These are phyloP conservation scores for Kandelia obovata DNA, from an alignment of 345 rosid genomes.

Conservation along the genomic window DNA sequence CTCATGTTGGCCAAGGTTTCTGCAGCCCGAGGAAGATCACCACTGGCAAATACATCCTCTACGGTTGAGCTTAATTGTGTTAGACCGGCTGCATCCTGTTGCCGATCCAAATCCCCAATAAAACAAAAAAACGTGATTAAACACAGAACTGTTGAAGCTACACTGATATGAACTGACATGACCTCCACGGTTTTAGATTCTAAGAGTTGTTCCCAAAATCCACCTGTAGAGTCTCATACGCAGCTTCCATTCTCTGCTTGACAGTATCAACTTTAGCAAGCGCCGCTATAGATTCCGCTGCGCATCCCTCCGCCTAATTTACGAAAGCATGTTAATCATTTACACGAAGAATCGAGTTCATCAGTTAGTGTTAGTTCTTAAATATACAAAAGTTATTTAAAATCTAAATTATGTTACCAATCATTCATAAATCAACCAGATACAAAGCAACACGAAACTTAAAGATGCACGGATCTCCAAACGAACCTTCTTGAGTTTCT, in stretches of 20 bases:
- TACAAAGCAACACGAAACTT: background rate
- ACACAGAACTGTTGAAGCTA: background rate
- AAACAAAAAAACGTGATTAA: background rate
- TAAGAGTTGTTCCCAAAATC: background rate
- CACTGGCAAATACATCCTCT: slow-evolving; percentile 95
- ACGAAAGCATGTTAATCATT: background rate
- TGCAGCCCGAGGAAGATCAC: slow-evolving; percentile 98
- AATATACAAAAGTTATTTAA: no score
- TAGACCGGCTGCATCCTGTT: slow-evolving; percentile 95
- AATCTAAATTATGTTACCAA: no score
- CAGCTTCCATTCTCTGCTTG: slow-evolving; percentile 98
- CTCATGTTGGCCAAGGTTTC: slow-evolving; percentile 99
- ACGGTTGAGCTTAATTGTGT: slow-evolving; percentile 94
- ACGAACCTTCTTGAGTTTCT: slow-evolving; percentile 81
- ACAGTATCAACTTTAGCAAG: slow-evolving; percentile 93
- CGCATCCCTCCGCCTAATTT: slow-evolving; percentile 86
- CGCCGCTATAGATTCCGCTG: slow-evolving; percentile 86
- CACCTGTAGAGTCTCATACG: slow-evolving; percentile 89
- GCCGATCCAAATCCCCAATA: background rate
- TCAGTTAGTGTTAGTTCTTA: no score
- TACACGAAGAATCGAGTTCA: no score
- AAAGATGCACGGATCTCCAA: background rate
- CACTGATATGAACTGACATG: no score
- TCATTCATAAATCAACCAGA: background rate
- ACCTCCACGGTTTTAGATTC: background rate